A percentile compares a stretch with the other conserved stretches of the same genome.
These are phyloP conservation scores for Aspergillus fumigatus DNA, from an alignment of 2,329 filamentous ascomycete genomes.

Conservation along the genomic window DNA sequence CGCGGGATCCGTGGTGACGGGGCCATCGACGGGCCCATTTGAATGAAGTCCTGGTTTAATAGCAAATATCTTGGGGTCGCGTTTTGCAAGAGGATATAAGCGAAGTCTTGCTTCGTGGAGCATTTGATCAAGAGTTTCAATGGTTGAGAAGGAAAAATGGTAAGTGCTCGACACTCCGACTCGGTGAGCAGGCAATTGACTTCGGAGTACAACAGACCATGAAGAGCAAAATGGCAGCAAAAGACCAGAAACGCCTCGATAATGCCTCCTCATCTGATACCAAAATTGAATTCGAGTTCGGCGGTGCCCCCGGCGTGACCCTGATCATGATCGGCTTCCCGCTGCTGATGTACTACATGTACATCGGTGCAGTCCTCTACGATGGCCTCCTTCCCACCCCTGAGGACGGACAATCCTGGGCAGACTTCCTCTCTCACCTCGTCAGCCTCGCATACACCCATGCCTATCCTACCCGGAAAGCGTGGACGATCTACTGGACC, in stretches of 20 bases:
- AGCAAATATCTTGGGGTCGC: not conserved
- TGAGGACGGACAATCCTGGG: conserved; percentile 57
- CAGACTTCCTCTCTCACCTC: conserved; percentile 68
- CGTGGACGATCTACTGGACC: conserved; percentile 91
- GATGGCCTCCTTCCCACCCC: conserved; percentile 72
- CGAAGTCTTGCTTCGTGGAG: not conserved
- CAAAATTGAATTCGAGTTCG: conserved; percentile 62
- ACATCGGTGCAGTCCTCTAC: conserved; percentile 90
- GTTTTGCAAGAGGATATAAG: not conserved
- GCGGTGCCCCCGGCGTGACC: conserved; percentile 70
- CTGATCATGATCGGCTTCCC: conserved; percentile 89
- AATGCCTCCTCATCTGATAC: not conserved
- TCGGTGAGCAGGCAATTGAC: not conserved
- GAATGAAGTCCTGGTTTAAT: not conserved
- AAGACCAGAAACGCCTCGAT: not conserved
- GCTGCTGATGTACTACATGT: conserved; percentile 97
- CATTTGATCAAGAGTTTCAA: not conserved
- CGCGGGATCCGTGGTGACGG: conserved; percentile 6
- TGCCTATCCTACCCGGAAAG: conserved; percentile 73
- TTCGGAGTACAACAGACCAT: not conserved
- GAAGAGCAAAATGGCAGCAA: not conserved
- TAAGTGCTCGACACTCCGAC: not conserved
- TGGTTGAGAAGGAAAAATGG: not conserved
- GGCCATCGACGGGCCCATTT: conserved; percentile 8
- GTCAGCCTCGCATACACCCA: conserved; percentile 68